Base-by-base conservation (phyloP, 1,284 basidiomycete species). In the Mrakiaceae sp. region DNA sequence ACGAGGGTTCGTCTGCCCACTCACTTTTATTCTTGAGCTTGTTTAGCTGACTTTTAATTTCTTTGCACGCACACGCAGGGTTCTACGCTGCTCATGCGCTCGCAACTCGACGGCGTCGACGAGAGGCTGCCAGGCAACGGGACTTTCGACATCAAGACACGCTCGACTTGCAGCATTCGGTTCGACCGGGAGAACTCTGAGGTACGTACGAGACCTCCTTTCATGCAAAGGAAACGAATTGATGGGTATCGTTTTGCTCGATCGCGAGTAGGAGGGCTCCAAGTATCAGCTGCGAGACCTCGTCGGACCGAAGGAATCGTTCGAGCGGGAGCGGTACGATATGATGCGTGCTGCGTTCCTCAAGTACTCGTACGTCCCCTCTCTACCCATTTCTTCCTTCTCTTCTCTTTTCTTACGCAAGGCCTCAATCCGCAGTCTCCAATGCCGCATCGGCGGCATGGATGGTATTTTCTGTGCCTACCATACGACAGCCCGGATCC, bases 381-480 rank as follows among this genome's bases (percentile, higher is more conserved):
- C 43, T 6, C 11, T 7, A n/a, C 4, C 12, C 5, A 47, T 50
- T 3, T 11, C 46, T 48, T 9, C 10, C 4, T n/a, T 42, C 40
- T 64, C 46, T 55, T 49, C 66, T 40, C 63, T 16, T 16, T 11
- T 62, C 14, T 40, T 42, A 14, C 14, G 6, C 5, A n/a, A 52
- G 51, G 51, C 12, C 5, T 56, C 8, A 5, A 8, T 57, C n/a
- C 46, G 4, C 47, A 90, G 88, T 70, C 90, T 98, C 79, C 95
- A 98, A 81, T 94, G 84, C 0, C 85, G 95, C 5, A 98, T 98
- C 68, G 95, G 95, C 2, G 85, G 88, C 72, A 98, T 98, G 95
- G 94, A 98, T 72, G 95, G 95, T 12, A 87, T 96, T 42, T 85
- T 98, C 70, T 84, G 97, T 44, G 90, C 93, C 8, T 97, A 96